Percentiles rank a stretch among this genome's conserved stretches.
These are phyloP conservation scores for Sporisorium reilianum DNA, from an alignment of 1,284 basidiomycete species.

Conservation along the genomic window DNA sequence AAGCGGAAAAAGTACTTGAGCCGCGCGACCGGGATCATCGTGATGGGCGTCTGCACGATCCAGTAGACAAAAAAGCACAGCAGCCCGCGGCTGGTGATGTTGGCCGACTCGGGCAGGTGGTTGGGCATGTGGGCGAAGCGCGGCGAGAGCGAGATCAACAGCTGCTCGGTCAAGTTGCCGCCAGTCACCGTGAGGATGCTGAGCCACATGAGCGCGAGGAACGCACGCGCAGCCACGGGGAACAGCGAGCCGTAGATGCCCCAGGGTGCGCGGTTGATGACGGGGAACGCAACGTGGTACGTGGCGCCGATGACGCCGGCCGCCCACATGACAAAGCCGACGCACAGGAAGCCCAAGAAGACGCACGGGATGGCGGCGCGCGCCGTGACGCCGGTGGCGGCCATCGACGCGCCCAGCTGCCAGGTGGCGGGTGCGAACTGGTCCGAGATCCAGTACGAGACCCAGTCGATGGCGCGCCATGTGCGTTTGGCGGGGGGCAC, in stretches of 20 bases:
- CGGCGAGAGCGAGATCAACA: slow-evolving; percentile 28
- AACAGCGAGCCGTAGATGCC: slow-evolving; percentile 27
- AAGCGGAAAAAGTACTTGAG: slow-evolving; percentile 29
- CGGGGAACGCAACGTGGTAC: slow-evolving; percentile 43
- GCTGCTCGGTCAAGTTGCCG: slow-evolving; percentile 20
- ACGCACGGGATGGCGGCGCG: slow-evolving; percentile 28
- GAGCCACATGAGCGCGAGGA: slow-evolving; percentile 36
- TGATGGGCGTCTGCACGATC: slow-evolving; percentile 28
- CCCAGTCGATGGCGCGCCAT: slow-evolving; percentile 28
- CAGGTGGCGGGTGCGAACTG: slow-evolving; percentile 39
- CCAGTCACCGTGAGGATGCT: slow-evolving; percentile 31
- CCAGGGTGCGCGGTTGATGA: slow-evolving; percentile 38
- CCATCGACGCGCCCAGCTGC: slow-evolving; percentile 37
- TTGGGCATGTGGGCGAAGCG: slow-evolving; percentile 31
- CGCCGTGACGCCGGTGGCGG: slow-evolving; percentile 26
- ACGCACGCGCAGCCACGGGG: slow-evolving; percentile 19
- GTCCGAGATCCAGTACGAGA: slow-evolving; percentile 42
- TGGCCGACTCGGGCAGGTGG: slow-evolving; percentile 21
- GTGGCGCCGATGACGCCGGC: slow-evolving; percentile 30
- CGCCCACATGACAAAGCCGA: slow-evolving; percentile 38
- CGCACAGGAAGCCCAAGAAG: slow-evolving; percentile 30
- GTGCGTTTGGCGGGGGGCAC: slow-evolving; percentile 18
- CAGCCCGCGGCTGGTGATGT: slow-evolving; percentile 25
- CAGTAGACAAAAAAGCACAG: slow-evolving; percentile 38
- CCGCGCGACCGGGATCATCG: slow-evolving; percentile 29